Evolutionary conservation across 768 basidiomycete species (phyloP), one percentile per base, ranked within the genome.

Genomic region (Lepiota brunneoincarnata): DNA sequence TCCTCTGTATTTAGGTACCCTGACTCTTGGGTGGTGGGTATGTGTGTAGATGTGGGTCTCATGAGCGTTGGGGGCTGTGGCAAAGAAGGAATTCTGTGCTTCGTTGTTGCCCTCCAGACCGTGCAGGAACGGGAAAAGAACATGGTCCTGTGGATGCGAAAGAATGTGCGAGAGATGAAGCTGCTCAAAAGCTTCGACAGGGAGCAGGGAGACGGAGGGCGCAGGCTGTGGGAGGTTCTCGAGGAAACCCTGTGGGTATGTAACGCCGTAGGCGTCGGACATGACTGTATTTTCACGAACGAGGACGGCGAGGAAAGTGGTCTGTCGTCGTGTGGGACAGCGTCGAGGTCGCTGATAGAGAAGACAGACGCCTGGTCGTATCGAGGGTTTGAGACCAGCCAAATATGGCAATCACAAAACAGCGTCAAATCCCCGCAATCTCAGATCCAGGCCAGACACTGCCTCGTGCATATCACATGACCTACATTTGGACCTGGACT

Each of bases 91-190:
- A 62, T 89, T 91, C 72, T 93, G 92, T 0, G 85, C 83, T 14
- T 80, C 69, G 64, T 92, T 91, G 55, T 85, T 78, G 58, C 90
- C 86, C 63, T 94, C 92, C 56, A 94, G 76, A 40, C 92, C 90
- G 62, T 94, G 93, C 14, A 93, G 72, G 71, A 93, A 96, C 0
- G 93, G 93, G 67, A 96, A 96, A 54, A 94, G 81, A 60, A 87
- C 78, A 37, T 78, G 75, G 71, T 96, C 93, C 0, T 88, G 87
- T 1, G 90, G 82, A 68, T 94, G 89, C 1, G 82, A 70, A 54
- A 80, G 75, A 58, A 83, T 72, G 59, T 90, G 81, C n/a, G 73
- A 67, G 61, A 82, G 76, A 52, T 88, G 86, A 47, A 93, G 69
- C 17, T 74, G 64, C 2, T 83, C 74, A 63, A 91, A 91, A 54